A percentile compares a stretch with the other conserved stretches of the same genome.
Evolutionary conservation across 805 yeast species (phyloP).

Genomic region (Myxozyma nipponensis): DNA sequence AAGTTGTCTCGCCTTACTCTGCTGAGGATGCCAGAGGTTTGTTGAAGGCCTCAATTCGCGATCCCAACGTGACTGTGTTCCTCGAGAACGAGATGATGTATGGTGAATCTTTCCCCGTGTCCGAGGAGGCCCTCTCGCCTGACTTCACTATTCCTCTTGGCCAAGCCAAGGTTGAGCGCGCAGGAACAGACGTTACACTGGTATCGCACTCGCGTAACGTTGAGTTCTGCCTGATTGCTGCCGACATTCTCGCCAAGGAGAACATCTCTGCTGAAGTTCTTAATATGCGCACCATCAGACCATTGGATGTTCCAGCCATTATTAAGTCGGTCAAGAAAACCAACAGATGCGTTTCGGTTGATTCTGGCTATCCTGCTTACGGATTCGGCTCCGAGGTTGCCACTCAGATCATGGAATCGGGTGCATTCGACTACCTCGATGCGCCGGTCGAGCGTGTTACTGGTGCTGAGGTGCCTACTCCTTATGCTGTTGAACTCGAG

Average conservation of each 20-base stretch:
- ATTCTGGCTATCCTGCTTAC: slow-evolving; percentile 95
- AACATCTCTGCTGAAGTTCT: slow-evolving; percentile 87
- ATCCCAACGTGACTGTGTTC: slow-evolving; percentile 95
- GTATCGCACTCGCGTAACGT: slow-evolving; percentile 93
- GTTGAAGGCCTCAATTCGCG: slow-evolving; percentile 93
- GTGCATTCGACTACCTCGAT: slow-evolving; percentile 96
- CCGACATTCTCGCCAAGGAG: slow-evolving; percentile 76
- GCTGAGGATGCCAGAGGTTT: slow-evolving; percentile 96
- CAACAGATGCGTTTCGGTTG: slow-evolving; percentile 91
- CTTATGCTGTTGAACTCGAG: slow-evolving; percentile 93
- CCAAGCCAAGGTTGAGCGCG: slow-evolving; percentile 90
- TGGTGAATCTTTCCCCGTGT: slow-evolving; percentile 84
- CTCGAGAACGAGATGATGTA: slow-evolving; percentile 94
- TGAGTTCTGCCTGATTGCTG: slow-evolving; percentile 80
- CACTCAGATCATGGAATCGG: slow-evolving; percentile 97
- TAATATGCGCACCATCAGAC: slow-evolving; percentile 95
- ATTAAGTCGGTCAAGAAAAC: slow-evolving; percentile 91
- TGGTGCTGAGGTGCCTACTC: slow-evolving; percentile 99
- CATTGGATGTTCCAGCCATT: slow-evolving; percentile 84
- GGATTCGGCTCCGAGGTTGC: slow-evolving; percentile 98
- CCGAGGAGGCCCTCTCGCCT: slow-evolving; percentile 82
- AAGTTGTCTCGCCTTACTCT: slow-evolving; percentile 91
- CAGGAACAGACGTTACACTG: slow-evolving; percentile 85
- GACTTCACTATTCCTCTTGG: slow-evolving; percentile 93
- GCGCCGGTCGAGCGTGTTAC: slow-evolving; percentile 98